Conservation (phyloP, 495 filamentous ascomycete genomes). For the Sphaerosporella brunnea region DNA sequence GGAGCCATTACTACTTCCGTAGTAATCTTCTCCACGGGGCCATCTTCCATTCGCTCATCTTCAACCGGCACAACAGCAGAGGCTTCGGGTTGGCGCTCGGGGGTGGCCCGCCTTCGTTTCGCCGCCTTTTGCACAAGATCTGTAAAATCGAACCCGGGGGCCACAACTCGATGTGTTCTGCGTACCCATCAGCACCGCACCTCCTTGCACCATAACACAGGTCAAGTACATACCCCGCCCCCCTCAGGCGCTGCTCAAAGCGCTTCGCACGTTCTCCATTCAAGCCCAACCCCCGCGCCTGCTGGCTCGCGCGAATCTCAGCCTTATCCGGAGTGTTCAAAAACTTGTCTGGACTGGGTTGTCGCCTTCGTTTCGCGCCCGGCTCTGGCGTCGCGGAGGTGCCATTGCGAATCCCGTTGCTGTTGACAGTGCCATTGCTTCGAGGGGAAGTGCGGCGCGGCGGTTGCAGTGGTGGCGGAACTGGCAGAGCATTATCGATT, state of each 20-base stretch:
- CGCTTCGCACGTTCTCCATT: not conserved
- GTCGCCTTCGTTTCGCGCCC: slow-evolving; percentile 16
- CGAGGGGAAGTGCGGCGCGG: slow-evolving; percentile 8
- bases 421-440: not conserved
- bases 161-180: slow-evolving; percentile 6
- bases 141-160: not conserved
- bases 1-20: too few species aligned
- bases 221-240: slow-evolving; percentile 10
- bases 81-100: too few species aligned
- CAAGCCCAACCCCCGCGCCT: not conserved
- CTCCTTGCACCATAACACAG: not conserved
- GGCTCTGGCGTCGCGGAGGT: slow-evolving; percentile 9
- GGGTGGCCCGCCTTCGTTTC: not conserved
- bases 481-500: too few species aligned
- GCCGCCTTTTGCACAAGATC: not conserved
- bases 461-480: too few species aligned
- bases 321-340: slow-evolving; percentile 5
- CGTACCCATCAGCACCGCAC: not conserved
- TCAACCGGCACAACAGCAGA: too few species aligned
- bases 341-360: slow-evolving; percentile 19
- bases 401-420: not conserved
- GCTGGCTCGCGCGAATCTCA: not conserved
- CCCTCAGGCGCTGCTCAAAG: not conserved
- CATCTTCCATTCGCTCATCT: too few species aligned
- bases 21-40: too few species aligned